Evolutionary conservation across 768 basidiomycete species (phyloP), one percentile per base, ranked within the genome.

Genomic region (Lyophyllum semitale): DNA sequence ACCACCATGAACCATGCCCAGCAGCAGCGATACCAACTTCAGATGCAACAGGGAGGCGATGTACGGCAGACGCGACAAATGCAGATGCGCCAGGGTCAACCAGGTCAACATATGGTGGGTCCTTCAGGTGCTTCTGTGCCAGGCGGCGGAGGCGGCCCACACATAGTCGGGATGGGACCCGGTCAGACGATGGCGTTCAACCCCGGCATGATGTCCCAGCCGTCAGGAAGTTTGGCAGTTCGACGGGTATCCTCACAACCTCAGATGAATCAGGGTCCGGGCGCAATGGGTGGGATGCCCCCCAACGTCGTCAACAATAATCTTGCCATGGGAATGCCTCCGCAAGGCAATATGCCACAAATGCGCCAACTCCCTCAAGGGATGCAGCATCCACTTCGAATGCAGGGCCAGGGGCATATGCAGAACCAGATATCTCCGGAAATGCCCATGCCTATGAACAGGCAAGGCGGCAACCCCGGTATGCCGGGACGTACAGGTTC

Each of bases 181-280:
- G 68, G 77, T 48, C 77, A 73, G 62, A 55, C 65, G 59, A 75
- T 80, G 70, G 65, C 61, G 46, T 82, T 81, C 63, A 69, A 73
- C 51, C 68, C 69, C 42, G 68, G 62, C 58, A 75, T 82, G 70
- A 73, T 67, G 62, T 74, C 71, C 58, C 71, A 69, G 35, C 70
- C 66, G 53, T 66, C 67, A 4, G 70, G 68, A 58, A 69, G 73
- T 38, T 66, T 66, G 42, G 62, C 58, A 18, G 66, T 80, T 43
- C 81, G 87, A 54, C 81, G 87, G 63, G 79, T 78, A n/a, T 70
- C 75, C 55, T 83, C 85, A 20, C 86, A 88, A 68, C 78, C 84
- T 4, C 77, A 80, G 58, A 68, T 68, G 62, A 78, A 73, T 60
- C 72, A 77, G 37, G 58, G 67, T 13, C 70, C 66, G 46, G 68